Conservation (phyloP, 306 rosid species). For the Malus domestica region ASM211411v1 NC_041800.1:31256233-31256732, state of each 20-base stretch:
- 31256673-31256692: neutral
- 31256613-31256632: neutral
- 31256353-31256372: constrained; percentile 82
- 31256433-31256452: constrained; percentile 75
- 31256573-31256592: neutral
- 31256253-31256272: neutral
- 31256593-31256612: neutral
- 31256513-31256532: neutral
- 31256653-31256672: neutral
- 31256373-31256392: constrained; percentile 83
- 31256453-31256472: constrained; percentile 68
- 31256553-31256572: neutral
- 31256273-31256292: neutral
- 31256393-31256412: constrained; percentile 99
- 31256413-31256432: constrained; percentile 81
- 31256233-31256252: neutral
- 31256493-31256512: neutral
- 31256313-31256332: neutral
- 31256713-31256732: neutral
- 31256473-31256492: constrained; percentile 75
- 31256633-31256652: neutral
- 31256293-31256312: neutral
- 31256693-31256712: neutral
- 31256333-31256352: neutral
- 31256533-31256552: neutral